Percentiles rank a stretch among this genome's conserved stretches.
phyloP scores from a whole-genome alignment of 768 basidiomycete genomes.

The Neoboletus magnificus region DNA sequence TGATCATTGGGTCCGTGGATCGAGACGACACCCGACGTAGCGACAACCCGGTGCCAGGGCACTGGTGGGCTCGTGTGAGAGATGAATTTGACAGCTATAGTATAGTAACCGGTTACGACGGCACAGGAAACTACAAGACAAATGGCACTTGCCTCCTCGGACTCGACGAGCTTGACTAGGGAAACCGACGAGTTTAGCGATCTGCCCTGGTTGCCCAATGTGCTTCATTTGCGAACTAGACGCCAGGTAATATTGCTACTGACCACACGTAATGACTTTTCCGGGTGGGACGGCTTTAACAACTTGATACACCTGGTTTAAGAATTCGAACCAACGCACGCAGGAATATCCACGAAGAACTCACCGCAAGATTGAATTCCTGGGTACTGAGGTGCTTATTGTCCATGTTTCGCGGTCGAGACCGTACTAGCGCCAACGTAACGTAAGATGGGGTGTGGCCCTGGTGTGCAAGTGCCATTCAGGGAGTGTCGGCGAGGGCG shows the following conservation, averaged over 20 bases:
- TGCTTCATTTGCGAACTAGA: not conserved
- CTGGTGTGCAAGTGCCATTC: not conserved
- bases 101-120: not conserved
- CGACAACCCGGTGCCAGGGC: constrained; percentile 76
- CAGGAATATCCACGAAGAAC: not conserved
- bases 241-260: not conserved
- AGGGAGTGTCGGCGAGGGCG: not conserved
- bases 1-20: constrained; percentile 49
- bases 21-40: constrained; percentile 64
- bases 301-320: constrained; percentile 60
- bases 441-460: not conserved
- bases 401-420: not conserved
- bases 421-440: not conserved
- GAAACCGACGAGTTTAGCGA: constrained; percentile 73
- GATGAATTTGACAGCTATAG: constrained; percentile 68
- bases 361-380: constrained; percentile 15
- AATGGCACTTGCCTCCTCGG: constrained; percentile 56
- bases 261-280: constrained; percentile 65
- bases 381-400: not conserved
- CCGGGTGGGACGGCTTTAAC: constrained; percentile 59
- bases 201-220: constrained; percentile 41
- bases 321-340: not conserved
- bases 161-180: constrained; percentile 72
- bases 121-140: not conserved
- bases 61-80: constrained; percentile 57